phyloP scores from a whole-genome alignment of 2,329 filamentous ascomycete species.

The Hypoxylon rubiginosum region DNA sequence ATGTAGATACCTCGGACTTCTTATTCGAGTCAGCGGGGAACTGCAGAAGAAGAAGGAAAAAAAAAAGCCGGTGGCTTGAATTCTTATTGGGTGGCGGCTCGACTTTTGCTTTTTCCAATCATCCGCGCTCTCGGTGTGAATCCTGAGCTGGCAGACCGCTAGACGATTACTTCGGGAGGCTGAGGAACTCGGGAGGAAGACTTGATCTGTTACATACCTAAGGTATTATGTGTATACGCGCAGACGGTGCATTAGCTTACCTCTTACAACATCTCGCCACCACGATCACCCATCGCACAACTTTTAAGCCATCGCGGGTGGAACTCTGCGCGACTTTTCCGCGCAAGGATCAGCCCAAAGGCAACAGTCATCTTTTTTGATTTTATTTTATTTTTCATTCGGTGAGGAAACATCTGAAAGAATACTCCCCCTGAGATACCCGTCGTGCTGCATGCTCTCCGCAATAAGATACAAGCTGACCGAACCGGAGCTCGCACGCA shows the following conservation, averaged over 20 bases:
- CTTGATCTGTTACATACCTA: constrained; percentile 4
- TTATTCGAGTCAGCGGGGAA: constrained; percentile 16
- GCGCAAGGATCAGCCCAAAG: constrained; percentile 27
- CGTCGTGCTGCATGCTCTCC: constrained; percentile 17
- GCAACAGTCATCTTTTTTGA: constrained; percentile 15
- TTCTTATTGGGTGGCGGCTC: constrained; percentile 27
- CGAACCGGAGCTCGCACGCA: constrained; percentile 29
- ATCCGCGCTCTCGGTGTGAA: constrained; percentile 28
- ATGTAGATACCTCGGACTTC: not conserved
- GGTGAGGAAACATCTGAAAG: constrained; percentile 16
- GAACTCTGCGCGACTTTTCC: constrained; percentile 21
- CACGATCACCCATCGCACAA: constrained; percentile 28
- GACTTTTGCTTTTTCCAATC: constrained; percentile 7
- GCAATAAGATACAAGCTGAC: constrained; percentile 30
- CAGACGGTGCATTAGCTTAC: constrained; percentile 33
- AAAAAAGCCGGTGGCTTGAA: constrained; percentile 13
- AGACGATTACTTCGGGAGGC: constrained; percentile 3
- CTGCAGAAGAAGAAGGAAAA: not conserved
- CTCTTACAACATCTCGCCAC: constrained; percentile 30
- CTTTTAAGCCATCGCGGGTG: constrained; percentile 20
- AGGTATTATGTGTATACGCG: constrained; percentile 18
- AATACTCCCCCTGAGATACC: constrained; percentile 9
- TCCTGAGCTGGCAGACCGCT: constrained; percentile 15
- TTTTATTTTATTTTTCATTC: no score
- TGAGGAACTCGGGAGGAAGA: constrained; percentile 11